Evolutionary conservation across 495 filamentous ascomycete genomes (phyloP).

Genomic region (Trichocladium antarcticum): DNA sequence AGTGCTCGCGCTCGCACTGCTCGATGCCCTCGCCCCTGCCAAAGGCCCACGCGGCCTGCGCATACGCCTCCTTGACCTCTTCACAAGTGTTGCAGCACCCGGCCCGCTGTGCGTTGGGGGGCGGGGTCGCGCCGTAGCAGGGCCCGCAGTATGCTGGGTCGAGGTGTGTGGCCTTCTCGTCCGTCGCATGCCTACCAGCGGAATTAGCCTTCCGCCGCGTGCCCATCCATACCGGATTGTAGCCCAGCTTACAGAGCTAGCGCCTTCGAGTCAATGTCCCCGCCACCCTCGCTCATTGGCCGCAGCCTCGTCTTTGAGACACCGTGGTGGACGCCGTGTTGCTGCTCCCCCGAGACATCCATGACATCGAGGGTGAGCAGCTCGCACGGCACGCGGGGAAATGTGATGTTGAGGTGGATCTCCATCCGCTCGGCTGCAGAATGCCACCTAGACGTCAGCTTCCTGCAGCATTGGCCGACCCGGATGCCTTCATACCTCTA

Average conservation of each 20-base stretch:
- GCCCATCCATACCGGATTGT: neutral
- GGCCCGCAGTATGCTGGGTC: slow-evolving; percentile 86
- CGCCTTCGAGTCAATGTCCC: slow-evolving; percentile 61
- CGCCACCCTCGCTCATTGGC: slow-evolving; percentile 59
- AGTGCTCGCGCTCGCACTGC: slow-evolving; percentile 92
- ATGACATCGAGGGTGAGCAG: slow-evolving; percentile 94
- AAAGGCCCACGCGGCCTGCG: slow-evolving; percentile 79
- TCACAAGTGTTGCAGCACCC: slow-evolving; percentile 96
- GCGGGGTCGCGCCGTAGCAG: slow-evolving; percentile 77
- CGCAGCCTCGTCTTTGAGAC: slow-evolving; percentile 77
- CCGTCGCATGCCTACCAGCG: slow-evolving; percentile 40
- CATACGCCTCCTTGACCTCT: slow-evolving; percentile 92
- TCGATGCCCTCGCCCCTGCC: slow-evolving; percentile 84
- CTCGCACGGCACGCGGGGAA: slow-evolving; percentile 88
- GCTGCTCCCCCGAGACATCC: slow-evolving; percentile 95
- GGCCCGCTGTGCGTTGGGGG: slow-evolving; percentile 53
- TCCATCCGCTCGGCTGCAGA: slow-evolving; percentile 84
- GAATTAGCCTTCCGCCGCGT: neutral
- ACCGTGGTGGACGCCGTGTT: slow-evolving; percentile 84
- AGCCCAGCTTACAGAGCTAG: slow-evolving; percentile 54
- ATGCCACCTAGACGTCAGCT: slow-evolving; percentile 5
- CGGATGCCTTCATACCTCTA: slow-evolving; percentile 49
- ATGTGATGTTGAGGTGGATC: slow-evolving; percentile 95
- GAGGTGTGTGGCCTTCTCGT: slow-evolving; percentile 66
- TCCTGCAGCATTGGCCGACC: neutral